Base-by-base conservation (phyloP, 2,329 filamentous ascomycete genomes). In the Hymenoscyphus fructigenus region DNA sequence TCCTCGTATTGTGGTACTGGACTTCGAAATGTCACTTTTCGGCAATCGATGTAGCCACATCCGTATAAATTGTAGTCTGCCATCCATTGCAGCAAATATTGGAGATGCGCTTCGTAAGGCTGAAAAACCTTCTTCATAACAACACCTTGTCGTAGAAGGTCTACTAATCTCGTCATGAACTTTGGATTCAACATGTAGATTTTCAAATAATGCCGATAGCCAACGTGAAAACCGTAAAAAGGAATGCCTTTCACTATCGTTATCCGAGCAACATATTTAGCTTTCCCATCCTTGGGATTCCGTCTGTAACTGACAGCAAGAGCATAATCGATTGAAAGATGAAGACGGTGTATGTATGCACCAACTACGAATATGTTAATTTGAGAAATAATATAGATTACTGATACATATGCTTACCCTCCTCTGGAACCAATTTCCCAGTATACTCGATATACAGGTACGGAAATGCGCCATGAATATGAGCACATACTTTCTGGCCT, bases 61-160 rank as follows among this genome's bases (percentile, higher is more conserved):
- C 96, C 96, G 76, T 96, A 98, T 70, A 99, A 81, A 75, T 97
- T 99, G 81, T 96, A 99, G 76, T 99, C 96, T 69, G 90, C 91
- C 95, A 99, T 98, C 86, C 96, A 99, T 78, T 99, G 96, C 10
- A 95, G 83, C 9, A 97, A 80, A 75, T 93, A 98, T 74, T 97
- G 92, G 67, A 98, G 78, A 76, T 99, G 96, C 20, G 91, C 93
- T 78, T 99, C 95, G 74, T 95, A 96, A 0, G 95, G 94, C 74
- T 98, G 94, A 55, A 99, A 90, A 28, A 86, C 84, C 65, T 85
- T 86, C 75, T 91, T 91, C 85, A 98, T 86, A 55, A 99, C 88
- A 34, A 90, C 90, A 7, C 95, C 95, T 77, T 97, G 93, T 20
- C 91, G 88, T 53, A 99, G 82, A 58, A 99, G 82, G 74, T 98